Percentiles rank a stretch among this genome's conserved stretches.
phyloP scores from a whole-genome alignment of 1,284 basidiomycete genomes.

The Apiotrichum laibachii region DNA sequence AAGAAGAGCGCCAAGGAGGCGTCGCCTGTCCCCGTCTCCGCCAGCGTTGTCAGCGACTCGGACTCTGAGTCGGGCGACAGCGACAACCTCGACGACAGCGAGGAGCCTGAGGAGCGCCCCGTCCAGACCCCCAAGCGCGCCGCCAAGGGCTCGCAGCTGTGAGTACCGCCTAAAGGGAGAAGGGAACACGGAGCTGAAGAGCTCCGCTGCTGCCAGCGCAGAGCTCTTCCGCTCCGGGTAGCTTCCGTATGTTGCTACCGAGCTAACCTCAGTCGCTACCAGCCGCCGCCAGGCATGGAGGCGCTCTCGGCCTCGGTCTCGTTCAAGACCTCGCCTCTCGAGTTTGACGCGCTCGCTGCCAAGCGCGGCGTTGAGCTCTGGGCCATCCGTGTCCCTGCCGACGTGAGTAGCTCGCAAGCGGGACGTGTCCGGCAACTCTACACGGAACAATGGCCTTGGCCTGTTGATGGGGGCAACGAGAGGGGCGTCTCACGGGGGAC shows the following conservation, averaged over 20 bases:
- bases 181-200: too few relatives aligned
- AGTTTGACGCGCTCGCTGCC: conserved; percentile 38
- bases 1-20: neutral
- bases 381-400: conserved; percentile 46
- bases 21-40: neutral
- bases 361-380: conserved; percentile 44
- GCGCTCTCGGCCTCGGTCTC: conserved; percentile 25
- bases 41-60: conserved; percentile 8
- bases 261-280: conserved; percentile 23
- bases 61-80: neutral
- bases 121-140: neutral
- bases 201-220: too few relatives aligned
- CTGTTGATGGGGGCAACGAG: too few relatives aligned
- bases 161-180: too few relatives aligned
- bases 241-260: neutral
- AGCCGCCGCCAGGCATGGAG: conserved; percentile 43
- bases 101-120: neutral
- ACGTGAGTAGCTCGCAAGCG: conserved; percentile 26
- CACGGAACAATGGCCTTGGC: too few relatives aligned
- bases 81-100: neutral
- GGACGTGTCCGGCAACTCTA: neutral
- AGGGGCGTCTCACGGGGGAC: too few relatives aligned
- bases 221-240: too few relatives aligned
- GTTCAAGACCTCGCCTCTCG: conserved; percentile 39
- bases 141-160: neutral